Conservation (phyloP, 768 basidiomycete genomes). For the Hygrophorus russula region DNA sequence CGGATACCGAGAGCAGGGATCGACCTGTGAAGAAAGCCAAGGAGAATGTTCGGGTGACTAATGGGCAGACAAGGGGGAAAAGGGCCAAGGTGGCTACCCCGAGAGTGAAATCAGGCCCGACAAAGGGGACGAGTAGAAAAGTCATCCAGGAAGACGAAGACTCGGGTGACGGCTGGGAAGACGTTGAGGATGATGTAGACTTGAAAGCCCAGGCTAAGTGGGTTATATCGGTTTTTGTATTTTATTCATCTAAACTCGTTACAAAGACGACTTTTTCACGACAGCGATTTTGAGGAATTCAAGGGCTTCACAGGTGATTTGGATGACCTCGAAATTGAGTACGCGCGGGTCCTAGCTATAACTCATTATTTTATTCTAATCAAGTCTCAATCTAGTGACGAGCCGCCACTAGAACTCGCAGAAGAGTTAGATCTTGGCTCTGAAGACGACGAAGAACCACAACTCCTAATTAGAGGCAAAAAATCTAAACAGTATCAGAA, state of each 20-base stretch:
- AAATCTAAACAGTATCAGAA: constrained; percentile 44
- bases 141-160: too few species aligned
- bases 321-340: constrained; percentile 41
- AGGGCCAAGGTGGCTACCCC: constrained; percentile 15
- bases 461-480: constrained; percentile 26
- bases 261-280: constrained; percentile 33
- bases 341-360: constrained; percentile 9
- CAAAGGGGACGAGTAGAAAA: too few species aligned
- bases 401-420: constrained; percentile 34
- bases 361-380: background rate
- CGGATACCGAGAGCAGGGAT: constrained; percentile 14
- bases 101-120: constrained; percentile 26
- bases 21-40: constrained; percentile 38
- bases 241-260: constrained; percentile 4
- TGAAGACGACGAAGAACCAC: constrained; percentile 35
- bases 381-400: constrained; percentile 27
- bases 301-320: constrained; percentile 31
- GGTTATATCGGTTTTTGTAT: constrained; percentile 5
- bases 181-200: constrained; percentile 38
- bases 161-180: constrained; percentile 51
- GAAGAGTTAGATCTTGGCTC: constrained; percentile 59
- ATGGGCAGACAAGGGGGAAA: constrained; percentile 17
- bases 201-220: constrained; percentile 33
- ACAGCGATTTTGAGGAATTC: constrained; percentile 29
- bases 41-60: constrained; percentile 19